Conservation (phyloP, 2,329 filamentous ascomycete genomes). For the Fusarium vanettenii region DNA sequence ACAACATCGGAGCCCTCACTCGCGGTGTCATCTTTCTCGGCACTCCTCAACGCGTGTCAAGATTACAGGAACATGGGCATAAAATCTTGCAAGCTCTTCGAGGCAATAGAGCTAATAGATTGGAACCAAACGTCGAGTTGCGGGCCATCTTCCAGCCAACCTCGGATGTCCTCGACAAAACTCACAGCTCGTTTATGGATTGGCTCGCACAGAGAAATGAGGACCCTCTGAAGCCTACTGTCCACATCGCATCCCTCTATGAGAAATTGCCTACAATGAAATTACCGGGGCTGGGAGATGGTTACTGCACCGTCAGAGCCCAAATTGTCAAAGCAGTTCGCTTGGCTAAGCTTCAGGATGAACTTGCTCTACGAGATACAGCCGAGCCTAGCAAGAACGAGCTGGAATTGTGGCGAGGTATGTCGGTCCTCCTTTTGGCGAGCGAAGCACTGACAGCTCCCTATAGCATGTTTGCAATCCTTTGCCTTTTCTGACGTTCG, state of each 20-base stretch:
- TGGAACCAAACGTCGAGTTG: background rate
- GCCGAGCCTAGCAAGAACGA: background rate
- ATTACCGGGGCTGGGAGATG: background rate
- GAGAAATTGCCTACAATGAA: background rate
- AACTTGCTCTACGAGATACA: background rate
- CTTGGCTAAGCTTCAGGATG: background rate
- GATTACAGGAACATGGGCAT: too few species aligned
- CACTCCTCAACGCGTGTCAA: background rate
- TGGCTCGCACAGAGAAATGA: background rate
- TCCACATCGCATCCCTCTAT: background rate
- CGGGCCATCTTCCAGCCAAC: background rate
- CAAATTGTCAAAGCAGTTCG: background rate
- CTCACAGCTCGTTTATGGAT: background rate
- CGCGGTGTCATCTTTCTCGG: background rate
- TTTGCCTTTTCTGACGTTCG: background rate
- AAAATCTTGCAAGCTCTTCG: background rate
- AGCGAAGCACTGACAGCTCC: background rate
- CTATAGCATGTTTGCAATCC: background rate
- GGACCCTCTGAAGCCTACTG: too few species aligned
- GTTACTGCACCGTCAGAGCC: background rate
- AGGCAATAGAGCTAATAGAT: too few species aligned
- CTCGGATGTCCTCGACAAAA: background rate
- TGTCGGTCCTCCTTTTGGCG: accelerated
- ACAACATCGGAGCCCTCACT: background rate
- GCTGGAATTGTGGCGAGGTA: background rate